Evolutionary conservation across 129 eudicot species (phyloP).

Genomic region (Escallonia herrerae): DNA sequence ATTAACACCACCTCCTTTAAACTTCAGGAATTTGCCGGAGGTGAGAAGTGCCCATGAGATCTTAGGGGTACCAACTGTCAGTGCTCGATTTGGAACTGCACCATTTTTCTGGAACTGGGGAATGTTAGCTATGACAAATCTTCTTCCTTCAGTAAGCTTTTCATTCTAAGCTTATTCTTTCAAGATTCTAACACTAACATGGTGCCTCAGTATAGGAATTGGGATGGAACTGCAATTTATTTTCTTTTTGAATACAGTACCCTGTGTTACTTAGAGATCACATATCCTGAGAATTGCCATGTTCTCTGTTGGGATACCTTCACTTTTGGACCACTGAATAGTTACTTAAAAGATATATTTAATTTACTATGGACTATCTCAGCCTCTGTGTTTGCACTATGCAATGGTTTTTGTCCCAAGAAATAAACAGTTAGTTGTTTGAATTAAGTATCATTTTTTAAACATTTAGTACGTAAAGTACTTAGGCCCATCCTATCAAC

Average conservation of each 20-base stretch:
- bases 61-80: slow-evolving; percentile 84
- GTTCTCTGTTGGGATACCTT: no score
- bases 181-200: background rate
- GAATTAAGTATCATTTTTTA: no score
- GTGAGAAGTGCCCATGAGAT: slow-evolving; percentile 71
- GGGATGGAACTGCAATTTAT: no score
- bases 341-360: no score
- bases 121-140: slow-evolving; percentile 70
- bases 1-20: background rate
- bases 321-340: no score
- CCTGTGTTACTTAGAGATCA: no score
- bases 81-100: slow-evolving; percentile 97
- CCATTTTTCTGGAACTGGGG: slow-evolving; percentile 99
- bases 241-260: no score
- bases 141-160: slow-evolving; percentile 60
- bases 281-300: no score
- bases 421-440: background rate
- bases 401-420: background rate
- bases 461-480: no score
- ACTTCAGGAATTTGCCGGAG: slow-evolving; percentile 84
- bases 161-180: background rate
- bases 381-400: background rate
- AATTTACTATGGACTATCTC: background rate
- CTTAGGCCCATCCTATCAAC: background rate
- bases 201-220: no score